Conservation (phyloP, 2,329 filamentous ascomycete species). For the Sarocladiaceae sp. region DNA sequence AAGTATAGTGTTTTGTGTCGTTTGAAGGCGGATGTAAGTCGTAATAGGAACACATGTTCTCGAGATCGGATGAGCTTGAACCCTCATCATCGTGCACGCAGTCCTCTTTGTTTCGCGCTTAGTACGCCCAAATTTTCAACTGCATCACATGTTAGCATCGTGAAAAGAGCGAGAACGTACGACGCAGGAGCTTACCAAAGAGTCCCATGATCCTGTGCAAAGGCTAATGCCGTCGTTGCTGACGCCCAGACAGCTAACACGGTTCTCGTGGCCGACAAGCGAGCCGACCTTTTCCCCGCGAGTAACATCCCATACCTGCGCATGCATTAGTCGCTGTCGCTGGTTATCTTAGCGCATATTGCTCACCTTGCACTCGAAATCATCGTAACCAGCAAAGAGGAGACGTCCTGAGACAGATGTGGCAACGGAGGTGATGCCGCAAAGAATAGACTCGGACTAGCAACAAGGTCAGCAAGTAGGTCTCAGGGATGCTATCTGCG, state of each 20-base stretch:
- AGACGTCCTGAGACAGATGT: constrained; percentile 95
- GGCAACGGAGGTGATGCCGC: constrained; percentile 95
- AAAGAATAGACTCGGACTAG: constrained; percentile 93
- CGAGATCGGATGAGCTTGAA: not conserved
- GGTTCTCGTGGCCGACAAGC: constrained; percentile 94
- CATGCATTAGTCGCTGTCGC: constrained; percentile 11
- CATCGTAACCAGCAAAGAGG: constrained; percentile 95
- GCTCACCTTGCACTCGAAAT: constrained; percentile 98
- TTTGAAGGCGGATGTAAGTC: not conserved
- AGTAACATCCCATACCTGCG: constrained; percentile 97
- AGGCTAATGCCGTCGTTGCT: constrained; percentile 99
- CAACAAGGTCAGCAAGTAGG: constrained; percentile 5
- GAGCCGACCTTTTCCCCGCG: constrained; percentile 96
- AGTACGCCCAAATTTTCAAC: constrained; percentile 88
- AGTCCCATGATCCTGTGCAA: constrained; percentile 99
- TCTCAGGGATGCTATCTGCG: not conserved
- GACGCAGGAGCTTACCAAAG: constrained; percentile 59
- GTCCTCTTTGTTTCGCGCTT: constrained; percentile 24
- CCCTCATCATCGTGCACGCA: not conserved
- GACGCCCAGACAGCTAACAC: constrained; percentile 95
- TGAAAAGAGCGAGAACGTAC: not conserved
- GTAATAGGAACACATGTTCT: constrained; percentile 1
- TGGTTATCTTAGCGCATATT: constrained; percentile 14
- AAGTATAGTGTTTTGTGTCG: constrained; percentile 13
- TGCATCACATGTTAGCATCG: constrained; percentile 24